phyloP scores from a whole-genome alignment of 2,329 filamentous ascomycete genomes.

The Phaeosphaeriaceae sp. region DNA sequence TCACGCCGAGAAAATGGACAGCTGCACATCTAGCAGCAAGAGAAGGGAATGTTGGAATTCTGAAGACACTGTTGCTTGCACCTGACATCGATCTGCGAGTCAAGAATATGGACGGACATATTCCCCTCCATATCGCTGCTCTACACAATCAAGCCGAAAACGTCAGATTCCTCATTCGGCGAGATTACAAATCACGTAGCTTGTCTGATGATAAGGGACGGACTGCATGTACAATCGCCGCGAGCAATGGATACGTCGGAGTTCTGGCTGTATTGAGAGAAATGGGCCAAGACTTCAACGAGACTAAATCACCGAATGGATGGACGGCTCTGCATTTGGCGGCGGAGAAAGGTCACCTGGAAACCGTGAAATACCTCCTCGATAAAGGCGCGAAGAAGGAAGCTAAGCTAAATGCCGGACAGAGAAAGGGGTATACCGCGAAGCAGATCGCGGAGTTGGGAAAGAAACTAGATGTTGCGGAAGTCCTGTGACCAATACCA shows the following conservation, averaged over 20 bases:
- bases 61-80: slow-evolving; percentile 19
- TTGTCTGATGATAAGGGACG: slow-evolving; percentile 12
- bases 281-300: slow-evolving; percentile 21
- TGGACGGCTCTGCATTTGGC: slow-evolving; percentile 26
- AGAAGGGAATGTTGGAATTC: slow-evolving; percentile 18
- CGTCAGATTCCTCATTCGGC: slow-evolving; percentile 15
- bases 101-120: slow-evolving; percentile 21
- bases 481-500: not conserved
- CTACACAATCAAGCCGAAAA: slow-evolving; percentile 11
- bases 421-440: slow-evolving; percentile 14
- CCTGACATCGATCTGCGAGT: slow-evolving; percentile 18
- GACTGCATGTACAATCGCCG: slow-evolving; percentile 21
- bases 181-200: slow-evolving; percentile 7
- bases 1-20: slow-evolving; percentile 22
- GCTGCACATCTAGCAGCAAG: slow-evolving; percentile 23
- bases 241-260: slow-evolving; percentile 15
- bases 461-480: slow-evolving; percentile 6
- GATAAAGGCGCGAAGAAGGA: slow-evolving; percentile 16
- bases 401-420: slow-evolving; percentile 11
- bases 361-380: slow-evolving; percentile 15
- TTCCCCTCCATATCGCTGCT: slow-evolving; percentile 22
- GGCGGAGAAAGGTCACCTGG: slow-evolving; percentile 16
- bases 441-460: slow-evolving; percentile 18
- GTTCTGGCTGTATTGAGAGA: slow-evolving; percentile 17
- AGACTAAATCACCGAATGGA: slow-evolving; percentile 13